These are phyloP conservation scores for Coniochaeta sp. DNA, from an alignment of 2,329 filamentous ascomycete species.

Conservation along the genomic window DNA sequence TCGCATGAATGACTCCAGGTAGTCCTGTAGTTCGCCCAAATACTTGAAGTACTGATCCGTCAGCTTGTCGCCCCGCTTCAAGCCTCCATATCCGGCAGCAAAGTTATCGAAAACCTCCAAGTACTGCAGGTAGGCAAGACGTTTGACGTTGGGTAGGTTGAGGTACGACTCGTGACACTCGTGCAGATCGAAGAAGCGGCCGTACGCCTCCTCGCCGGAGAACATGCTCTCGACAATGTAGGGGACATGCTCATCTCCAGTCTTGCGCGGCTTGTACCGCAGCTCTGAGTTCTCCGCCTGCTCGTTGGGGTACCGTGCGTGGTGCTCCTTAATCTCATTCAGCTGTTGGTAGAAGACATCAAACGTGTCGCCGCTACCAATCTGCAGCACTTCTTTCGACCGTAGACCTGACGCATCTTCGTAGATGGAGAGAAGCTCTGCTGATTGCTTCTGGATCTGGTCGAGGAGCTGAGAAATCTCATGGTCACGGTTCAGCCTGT, in stretches of 20 bases:
- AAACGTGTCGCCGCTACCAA: constrained; percentile 79
- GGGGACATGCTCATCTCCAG: constrained; percentile 54
- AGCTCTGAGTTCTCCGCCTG: constrained; percentile 91
- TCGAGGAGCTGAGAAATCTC: constrained; percentile 80
- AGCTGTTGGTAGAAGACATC: constrained; percentile 87
- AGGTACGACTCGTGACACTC: constrained; percentile 79
- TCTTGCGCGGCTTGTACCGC: constrained; percentile 68
- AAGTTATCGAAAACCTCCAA: constrained; percentile 89
- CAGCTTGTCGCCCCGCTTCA: constrained; percentile 77
- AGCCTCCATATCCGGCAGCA: constrained; percentile 59
- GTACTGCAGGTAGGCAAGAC: constrained; percentile 86
- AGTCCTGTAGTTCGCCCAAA: constrained; percentile 68
- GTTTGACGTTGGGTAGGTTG: constrained; percentile 80
- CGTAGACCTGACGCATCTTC: constrained; percentile 66
- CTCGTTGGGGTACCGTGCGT: constrained; percentile 87
- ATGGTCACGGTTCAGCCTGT: constrained; percentile 84
- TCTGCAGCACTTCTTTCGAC: constrained; percentile 72
- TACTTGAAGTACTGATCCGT: constrained; percentile 92
- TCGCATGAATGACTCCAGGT: constrained; percentile 83
- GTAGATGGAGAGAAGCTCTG: constrained; percentile 75
- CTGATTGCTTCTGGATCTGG: constrained; percentile 81
- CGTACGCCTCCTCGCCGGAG: constrained; percentile 89
- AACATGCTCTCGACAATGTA: constrained; percentile 84
- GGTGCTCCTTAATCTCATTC: constrained; percentile 74
- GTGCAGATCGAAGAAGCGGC: constrained; percentile 86